Percentiles rank a stretch among this genome's conserved stretches.
phyloP scores from a whole-genome alignment of 495 filamentous ascomycete genomes.

The Penicillium bialowiezense region DNA sequence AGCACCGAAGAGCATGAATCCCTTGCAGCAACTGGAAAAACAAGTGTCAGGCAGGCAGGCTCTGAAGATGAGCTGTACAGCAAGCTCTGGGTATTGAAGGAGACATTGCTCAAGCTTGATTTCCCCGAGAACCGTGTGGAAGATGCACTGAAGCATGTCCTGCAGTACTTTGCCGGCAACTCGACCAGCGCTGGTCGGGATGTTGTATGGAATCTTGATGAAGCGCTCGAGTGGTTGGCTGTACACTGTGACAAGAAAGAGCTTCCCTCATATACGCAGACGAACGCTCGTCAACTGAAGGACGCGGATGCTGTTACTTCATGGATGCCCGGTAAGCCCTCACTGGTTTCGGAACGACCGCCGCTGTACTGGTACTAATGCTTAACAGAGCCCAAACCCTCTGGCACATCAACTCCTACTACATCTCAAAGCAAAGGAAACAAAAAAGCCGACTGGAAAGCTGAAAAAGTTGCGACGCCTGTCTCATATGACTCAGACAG shows the following conservation, averaged over 20 bases:
- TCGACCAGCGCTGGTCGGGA: constrained; percentile 55
- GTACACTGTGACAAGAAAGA: constrained; percentile 64
- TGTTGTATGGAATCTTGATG: constrained; percentile 77
- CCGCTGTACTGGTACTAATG: constrained; percentile 34
- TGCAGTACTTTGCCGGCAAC: constrained; percentile 54
- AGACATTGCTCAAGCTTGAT: constrained; percentile 61
- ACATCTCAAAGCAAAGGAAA: constrained; percentile 26
- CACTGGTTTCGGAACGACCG: constrained; percentile 15
- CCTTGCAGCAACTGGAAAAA: constrained; percentile 26
- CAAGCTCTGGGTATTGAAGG: constrained; percentile 77
- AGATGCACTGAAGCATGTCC: constrained; percentile 61
- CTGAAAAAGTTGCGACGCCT: constrained; percentile 18
- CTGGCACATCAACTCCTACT: constrained; percentile 31
- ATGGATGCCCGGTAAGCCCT: constrained; percentile 44
- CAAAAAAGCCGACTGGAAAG: constrained; percentile 26
- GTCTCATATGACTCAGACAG: constrained; percentile 49
- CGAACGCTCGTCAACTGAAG: constrained; percentile 29
- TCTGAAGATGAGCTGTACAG: constrained; percentile 70
- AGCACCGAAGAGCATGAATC: constrained; percentile 40
- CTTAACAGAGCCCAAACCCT: constrained; percentile 32
- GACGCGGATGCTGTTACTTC: constrained; percentile 37
- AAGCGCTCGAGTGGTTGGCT: constrained; percentile 83
- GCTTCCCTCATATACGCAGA: constrained; percentile 65
- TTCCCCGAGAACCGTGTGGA: constrained; percentile 64
- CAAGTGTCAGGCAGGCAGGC: constrained; percentile 29